Base-by-base conservation (phyloP, 768 basidiomycete species). In the Tulasnella sp. region DNA sequence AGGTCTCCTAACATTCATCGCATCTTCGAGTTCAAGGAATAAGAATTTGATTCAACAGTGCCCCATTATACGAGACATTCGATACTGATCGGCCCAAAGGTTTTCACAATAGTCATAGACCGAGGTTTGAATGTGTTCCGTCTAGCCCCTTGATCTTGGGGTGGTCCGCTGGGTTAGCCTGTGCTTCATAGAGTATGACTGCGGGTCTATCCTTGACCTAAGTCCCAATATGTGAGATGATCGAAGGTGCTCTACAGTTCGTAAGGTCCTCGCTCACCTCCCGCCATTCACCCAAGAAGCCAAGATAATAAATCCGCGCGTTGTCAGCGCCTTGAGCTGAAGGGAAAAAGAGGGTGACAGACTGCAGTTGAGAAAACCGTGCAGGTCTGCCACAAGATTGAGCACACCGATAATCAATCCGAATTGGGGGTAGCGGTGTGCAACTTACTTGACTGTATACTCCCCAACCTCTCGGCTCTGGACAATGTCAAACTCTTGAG, bases 161-260 rank as follows among this genome's bases (percentile, higher is more conserved):
- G 64, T 94, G 92, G 68, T 94, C 92, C 0, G 89, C 86, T 29
- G 86, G 73, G 63, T 91, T 92, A 8, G 92, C 87, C 63, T 87
- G 85, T 0, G 86, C 72, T 70, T 96, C 92, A 65, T 94, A 96
- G 11, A 94, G 82, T 0, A 90, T 84, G 57, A 93, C 79, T 41
- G 89, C 77, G 0, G 92, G 88, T 61, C 83, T 80, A 51, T 74
- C 74, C 66, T 87, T 91, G 44, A 85, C 78, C 89, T 93, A 65
- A n/a, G n/a, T n/a, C n/a, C n/a, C n/a, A n/a, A n/a, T n/a, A n/a
- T n/a, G n/a, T n/a, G n/a, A n/a, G n/a, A n/a, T n/a, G n/a, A n/a
- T n/a, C n/a, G n/a, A n/a, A n/a, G n/a, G n/a, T n/a, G n/a, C n/a
- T n/a, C n/a, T n/a, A n/a, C n/a, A n/a, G n/a, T n/a, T n/a, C n/a